These are phyloP conservation scores for Fremontodendron californicum DNA, from an alignment of 345 rosid species.

Conservation along the genomic window DNA sequence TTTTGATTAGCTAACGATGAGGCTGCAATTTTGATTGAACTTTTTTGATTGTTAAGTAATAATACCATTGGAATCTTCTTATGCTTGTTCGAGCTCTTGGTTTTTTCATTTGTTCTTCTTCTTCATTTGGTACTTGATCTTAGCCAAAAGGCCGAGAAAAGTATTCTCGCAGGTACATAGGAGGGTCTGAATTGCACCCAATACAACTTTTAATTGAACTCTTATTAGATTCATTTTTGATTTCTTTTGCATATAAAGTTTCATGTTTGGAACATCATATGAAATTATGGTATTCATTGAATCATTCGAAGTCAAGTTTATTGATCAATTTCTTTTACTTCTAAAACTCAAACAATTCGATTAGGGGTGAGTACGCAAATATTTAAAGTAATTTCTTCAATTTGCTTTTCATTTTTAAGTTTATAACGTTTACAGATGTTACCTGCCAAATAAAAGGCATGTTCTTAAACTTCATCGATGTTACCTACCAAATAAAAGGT, in stretches of 20 bases:
- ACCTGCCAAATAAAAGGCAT: too few species aligned
- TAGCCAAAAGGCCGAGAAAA: conserved; percentile 61
- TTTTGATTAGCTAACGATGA: neutral
- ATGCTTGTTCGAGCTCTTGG: neutral
- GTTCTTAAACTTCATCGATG: too few species aligned
- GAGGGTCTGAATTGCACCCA: neutral
- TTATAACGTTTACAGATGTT: neutral
- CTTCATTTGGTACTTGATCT: conserved; percentile 33
- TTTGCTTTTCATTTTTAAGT: too few species aligned
- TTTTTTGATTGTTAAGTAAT: neutral
- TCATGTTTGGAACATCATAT: neutral
- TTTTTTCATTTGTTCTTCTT: neutral
- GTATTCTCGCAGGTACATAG: conserved; percentile 20
- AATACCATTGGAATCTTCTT: neutral
- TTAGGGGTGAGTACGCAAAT: neutral
- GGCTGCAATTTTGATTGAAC: neutral
- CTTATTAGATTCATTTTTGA: neutral
- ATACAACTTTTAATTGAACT: too few species aligned
- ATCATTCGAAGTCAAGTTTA: neutral
- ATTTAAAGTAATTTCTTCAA: neutral
- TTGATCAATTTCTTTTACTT: neutral
- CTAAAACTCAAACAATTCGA: neutral
- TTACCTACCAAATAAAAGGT: too few species aligned
- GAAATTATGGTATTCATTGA: neutral
- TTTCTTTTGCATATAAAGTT: neutral